A percentile compares a stretch with the other conserved stretches of the same genome.
phyloP scores from a whole-genome alignment of 208 protist genomes.

The Naegleria gruberi region DNA sequence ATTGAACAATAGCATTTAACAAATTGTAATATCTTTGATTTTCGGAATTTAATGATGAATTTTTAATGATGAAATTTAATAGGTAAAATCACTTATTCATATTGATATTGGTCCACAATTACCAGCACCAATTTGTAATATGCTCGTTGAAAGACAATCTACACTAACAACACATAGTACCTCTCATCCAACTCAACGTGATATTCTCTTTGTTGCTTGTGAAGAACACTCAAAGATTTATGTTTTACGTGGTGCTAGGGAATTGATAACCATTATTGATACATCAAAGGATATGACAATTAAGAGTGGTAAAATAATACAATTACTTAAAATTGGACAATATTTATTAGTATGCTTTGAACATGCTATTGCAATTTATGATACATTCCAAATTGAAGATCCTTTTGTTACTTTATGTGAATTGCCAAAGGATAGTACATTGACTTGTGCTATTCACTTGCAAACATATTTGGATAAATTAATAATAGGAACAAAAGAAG shows the following conservation, averaged over 20 bases:
- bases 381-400: not conserved
- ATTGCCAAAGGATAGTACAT: not conserved
- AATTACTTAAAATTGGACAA: not conserved
- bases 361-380: not conserved
- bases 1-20: too few species aligned
- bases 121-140: not conserved
- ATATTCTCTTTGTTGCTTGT: not conserved
- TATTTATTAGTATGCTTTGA: conserved; percentile 3
- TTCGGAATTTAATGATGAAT: not conserved
- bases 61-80: too few species aligned
- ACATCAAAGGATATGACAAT: not conserved
- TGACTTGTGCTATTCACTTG: not conserved
- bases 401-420: not conserved
- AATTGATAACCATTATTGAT: not conserved
- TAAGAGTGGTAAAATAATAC: not conserved
- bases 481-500: conserved; percentile 5
- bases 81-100: not conserved
- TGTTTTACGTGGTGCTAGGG: not conserved
- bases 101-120: not conserved
- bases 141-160: not conserved
- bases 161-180: not conserved
- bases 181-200: not conserved
- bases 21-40: not conserved
- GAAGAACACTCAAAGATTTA: not conserved
- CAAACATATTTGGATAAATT: conserved; percentile 16